These are phyloP conservation scores for Colletotrichum orchidophilum DNA, from an alignment of 2,329 filamentous ascomycete genomes.

Conservation along the genomic window DNA sequence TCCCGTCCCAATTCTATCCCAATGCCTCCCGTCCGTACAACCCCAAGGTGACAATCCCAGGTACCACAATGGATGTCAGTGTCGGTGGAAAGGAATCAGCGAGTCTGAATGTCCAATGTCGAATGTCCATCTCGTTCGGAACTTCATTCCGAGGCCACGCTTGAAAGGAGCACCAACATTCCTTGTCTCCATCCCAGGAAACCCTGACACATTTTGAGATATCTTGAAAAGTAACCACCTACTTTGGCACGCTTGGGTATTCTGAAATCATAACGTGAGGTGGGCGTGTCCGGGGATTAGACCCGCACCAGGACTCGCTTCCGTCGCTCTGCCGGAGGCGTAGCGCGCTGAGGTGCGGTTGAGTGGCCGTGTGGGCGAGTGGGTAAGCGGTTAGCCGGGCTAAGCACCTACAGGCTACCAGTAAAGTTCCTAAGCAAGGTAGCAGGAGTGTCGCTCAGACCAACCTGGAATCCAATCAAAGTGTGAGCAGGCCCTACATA, in stretches of 20 bases:
- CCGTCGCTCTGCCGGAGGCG: constrained; percentile 29
- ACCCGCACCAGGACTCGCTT: constrained; percentile 15
- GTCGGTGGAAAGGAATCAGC: background rate
- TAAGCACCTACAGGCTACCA: too few relatives aligned
- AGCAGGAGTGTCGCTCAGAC: background rate
- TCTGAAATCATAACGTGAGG: too few relatives aligned
- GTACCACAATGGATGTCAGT: background rate
- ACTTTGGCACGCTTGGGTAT: too few relatives aligned
- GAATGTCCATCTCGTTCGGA: background rate
- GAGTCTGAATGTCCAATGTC: background rate
- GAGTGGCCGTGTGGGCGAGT: background rate
- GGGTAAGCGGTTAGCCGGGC: background rate
- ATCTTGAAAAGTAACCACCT: too few relatives aligned
- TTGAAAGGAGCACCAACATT: background rate
- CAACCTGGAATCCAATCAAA: background rate
- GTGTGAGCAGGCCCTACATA: background rate
- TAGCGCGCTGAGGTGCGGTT: background rate
- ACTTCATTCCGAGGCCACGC: background rate
- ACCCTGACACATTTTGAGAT: too few relatives aligned
- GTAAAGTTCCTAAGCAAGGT: background rate
- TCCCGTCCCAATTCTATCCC: background rate
- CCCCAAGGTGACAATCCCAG: background rate
- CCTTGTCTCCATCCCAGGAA: background rate
- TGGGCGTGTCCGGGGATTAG: background rate
- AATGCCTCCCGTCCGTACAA: background rate